Evolutionary conservation across 768 basidiomycete genomes (phyloP), one percentile per base, ranked within the genome.

Genomic region (Clitopilus passeckerianus): DNA sequence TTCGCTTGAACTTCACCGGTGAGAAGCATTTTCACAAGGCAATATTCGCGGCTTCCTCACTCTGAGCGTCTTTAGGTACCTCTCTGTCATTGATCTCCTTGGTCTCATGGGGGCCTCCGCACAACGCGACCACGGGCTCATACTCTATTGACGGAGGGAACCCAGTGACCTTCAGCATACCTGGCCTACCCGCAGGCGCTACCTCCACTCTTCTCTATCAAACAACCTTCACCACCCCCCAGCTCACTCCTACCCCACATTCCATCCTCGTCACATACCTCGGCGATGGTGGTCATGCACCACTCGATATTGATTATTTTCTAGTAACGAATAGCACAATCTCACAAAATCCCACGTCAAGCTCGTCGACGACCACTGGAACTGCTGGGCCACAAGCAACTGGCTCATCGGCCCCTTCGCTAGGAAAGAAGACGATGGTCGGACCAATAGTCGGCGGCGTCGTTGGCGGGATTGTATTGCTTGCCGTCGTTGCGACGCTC

Each of bases 141-240:
- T 41, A 41, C 10, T 41, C 37, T 5, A 9, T 41, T 14, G 37
- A 41, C 37, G 37, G 37, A 2, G 37, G 37, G 3, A 9, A 41
- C 5, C 14, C 12, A 9, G 37, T 41, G 5, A 41, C 37, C 5
- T 41, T 41, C 37, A 41, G 8, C 10, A 44, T 59, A 14, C 35
- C 22, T 24, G 15, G 16, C 27, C 53, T 6, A 6, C 16, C 46
- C 57, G 7, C 34, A 30, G 16, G 34, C n/a, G 37, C 37, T 5
- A 14, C 12, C 5, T 41, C 3, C 10, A 12, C 3, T 41, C n/a
- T 41, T 15, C 10, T 41, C 58, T 54, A 64, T 50, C 63, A 64
- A 50, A 12, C 57, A 2, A 59, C 61, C 37, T 64, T 64, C 24
- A 57, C 60, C 5, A 64, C 58, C 34, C 63, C 60, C 10, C 57